phyloP scores from a whole-genome alignment of 2,329 filamentous ascomycete species.

The Claviceps pazoutovae region DNA sequence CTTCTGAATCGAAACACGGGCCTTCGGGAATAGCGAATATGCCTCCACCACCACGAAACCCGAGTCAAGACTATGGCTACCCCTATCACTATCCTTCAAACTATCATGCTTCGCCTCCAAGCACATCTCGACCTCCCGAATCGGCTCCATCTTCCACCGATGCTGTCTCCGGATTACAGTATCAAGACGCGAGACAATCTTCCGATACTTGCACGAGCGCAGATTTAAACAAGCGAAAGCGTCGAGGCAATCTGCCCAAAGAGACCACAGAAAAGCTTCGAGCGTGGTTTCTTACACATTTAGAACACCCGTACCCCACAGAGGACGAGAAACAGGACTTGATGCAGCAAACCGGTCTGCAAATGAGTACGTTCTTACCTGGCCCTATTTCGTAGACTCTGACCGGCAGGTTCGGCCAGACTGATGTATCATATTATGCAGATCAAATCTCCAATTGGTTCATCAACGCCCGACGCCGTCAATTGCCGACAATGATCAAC shows the following conservation, averaged over 20 bases:
- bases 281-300: slow-evolving; percentile 64
- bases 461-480: slow-evolving; percentile 59
- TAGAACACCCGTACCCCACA: slow-evolving; percentile 71
- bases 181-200: slow-evolving; percentile 29
- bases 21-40: slow-evolving; percentile 3
- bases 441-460: slow-evolving; percentile 71
- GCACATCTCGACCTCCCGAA: slow-evolving; percentile 29
- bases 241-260: slow-evolving; percentile 80
- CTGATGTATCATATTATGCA: slow-evolving; percentile 17
- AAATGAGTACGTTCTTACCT: slow-evolving; percentile 50
- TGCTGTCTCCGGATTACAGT: slow-evolving; percentile 23
- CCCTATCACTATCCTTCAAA: slow-evolving; percentile 29
- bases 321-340: slow-evolving; percentile 79
- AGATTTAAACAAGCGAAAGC: slow-evolving; percentile 42
- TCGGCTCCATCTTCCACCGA: slow-evolving; percentile 28
- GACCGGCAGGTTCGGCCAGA: background rate
- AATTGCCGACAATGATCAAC: slow-evolving; percentile 46
- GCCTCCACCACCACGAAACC: slow-evolving; percentile 17
- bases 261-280: slow-evolving; percentile 72
- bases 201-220: slow-evolving; percentile 22
- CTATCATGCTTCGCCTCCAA: slow-evolving; percentile 31
- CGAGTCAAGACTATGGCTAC: slow-evolving; percentile 21
- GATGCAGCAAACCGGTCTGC: slow-evolving; percentile 60
- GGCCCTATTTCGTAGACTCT: background rate
- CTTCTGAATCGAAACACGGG: background rate